Conservation (phyloP, 305 asterid species). For the Plantago lanceolata region DNA sequence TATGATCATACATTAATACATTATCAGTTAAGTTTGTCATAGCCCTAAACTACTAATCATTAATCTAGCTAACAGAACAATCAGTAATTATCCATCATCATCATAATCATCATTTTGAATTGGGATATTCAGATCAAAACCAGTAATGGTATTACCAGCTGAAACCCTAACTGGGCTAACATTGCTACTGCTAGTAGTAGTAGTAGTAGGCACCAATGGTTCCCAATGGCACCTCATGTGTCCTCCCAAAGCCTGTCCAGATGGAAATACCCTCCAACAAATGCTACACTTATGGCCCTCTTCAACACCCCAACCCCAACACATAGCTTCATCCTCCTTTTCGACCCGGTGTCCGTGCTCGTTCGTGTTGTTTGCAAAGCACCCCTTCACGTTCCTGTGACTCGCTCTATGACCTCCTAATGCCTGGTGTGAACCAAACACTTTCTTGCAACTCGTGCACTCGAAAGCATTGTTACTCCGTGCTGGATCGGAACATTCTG, state of each 20-base stretch:
- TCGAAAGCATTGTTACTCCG: slow-evolving; percentile 30
- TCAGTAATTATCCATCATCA: no score
- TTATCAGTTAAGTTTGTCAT: no score
- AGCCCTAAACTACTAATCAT: no score
- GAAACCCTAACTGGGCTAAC: slow-evolving; percentile 22
- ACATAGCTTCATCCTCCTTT: background rate
- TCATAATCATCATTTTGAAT: slow-evolving; percentile 2
- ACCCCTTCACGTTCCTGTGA: slow-evolving; percentile 72
- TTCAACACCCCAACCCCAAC: slow-evolving; percentile 1
- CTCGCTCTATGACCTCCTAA: slow-evolving; percentile 68
- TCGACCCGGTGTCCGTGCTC: slow-evolving; percentile 17
- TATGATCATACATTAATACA: no score
- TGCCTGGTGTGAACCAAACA: slow-evolving; percentile 66
- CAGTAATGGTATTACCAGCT: background rate
- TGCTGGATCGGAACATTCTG: background rate
- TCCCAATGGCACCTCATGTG: slow-evolving; percentile 89
- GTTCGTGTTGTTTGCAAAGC: slow-evolving; percentile 52
- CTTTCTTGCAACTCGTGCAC: slow-evolving; percentile 71
- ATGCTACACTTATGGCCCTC: slow-evolving; percentile 47
- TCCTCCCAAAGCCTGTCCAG: slow-evolving; percentile 74
- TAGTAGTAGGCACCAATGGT: background rate
- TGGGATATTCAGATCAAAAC: slow-evolving; percentile 41
- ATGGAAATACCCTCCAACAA: slow-evolving; percentile 60
- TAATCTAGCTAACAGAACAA: no score
- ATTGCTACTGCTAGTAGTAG: background rate